Percentiles rank a stretch among this genome's conserved stretches.
Evolutionary conservation across 139 green algal genomes (phyloP).

Genomic region (Closterium sp.): DNA sequence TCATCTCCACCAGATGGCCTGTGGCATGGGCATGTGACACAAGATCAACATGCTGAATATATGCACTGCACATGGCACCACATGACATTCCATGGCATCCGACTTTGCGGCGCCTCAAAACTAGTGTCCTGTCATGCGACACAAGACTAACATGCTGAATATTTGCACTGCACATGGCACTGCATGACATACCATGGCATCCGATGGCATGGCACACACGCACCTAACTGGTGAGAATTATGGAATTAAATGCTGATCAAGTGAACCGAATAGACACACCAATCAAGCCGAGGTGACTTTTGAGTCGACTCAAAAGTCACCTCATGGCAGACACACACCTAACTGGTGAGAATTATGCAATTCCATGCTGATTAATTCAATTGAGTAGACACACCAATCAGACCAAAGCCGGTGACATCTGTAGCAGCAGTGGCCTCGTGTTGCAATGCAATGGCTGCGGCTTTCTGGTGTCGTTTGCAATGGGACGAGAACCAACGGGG

Average conservation of each 20-base stretch:
- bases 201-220: too few species aligned
- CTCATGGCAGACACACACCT: too few species aligned
- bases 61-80: neutral
- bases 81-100: neutral
- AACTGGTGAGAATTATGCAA: too few species aligned
- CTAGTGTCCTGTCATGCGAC: too few species aligned
- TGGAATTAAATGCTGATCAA: too few species aligned
- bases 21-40: neutral
- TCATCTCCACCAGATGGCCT: constrained; percentile 56
- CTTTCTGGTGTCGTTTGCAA: constrained; percentile 26
- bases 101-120: neutral
- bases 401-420: constrained; percentile 90
- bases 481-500: too few species aligned
- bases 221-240: too few species aligned
- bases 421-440: constrained; percentile 72
- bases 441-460: constrained; percentile 54
- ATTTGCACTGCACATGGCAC: neutral
- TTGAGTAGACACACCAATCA: constrained; percentile 64
- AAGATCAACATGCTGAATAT: too few species aligned
- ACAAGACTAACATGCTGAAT: too few species aligned
- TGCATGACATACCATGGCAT: neutral
- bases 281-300: too few species aligned
- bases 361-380: neutral
- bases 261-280: too few species aligned
- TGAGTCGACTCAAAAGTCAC: too few species aligned